Base-by-base conservation (phyloP, 2,329 filamentous ascomycete genomes). In the Onygena corvina region DNA sequence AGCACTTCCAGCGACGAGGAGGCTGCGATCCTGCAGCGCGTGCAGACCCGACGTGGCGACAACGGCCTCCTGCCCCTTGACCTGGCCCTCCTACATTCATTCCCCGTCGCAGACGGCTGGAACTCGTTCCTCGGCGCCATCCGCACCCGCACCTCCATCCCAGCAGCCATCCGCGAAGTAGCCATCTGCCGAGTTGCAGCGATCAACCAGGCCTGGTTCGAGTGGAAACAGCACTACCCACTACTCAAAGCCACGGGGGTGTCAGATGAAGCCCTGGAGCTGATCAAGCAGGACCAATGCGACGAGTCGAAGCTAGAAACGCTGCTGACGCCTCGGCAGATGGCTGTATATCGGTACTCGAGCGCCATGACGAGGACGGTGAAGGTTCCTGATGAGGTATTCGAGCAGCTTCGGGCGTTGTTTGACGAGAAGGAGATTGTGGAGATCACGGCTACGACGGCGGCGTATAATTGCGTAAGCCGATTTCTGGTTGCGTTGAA, bases 361-460 rank as follows among this genome's bases (percentile, higher is more conserved):
- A 86, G 93, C 67, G 84, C 86, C 62, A 93, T 93, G 84, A 94
- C 87, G 46, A 71, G 79, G 55, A 76, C 78, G 38, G 81, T 90
- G 0, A 69, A 74, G 47, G 86, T 94, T 4, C 65, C 70, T 9
- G 82, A 92, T 45, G 75, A 70, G 51, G 76, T 84, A 1, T 90
- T 90, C 67, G 76, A 63, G 25, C 67, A 69, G 56, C 56, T 93
- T 55, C 82, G 75, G 67, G 63, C 55, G 9, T 60, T 74, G 30
- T 88, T 89, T 57, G 72, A 62, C 20, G 83, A 89, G 53, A 73
- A 76, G 59, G 83, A 89, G 67, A 72, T 90, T 46, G 84, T 93
- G 11, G 87, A 93, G 70, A 75, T 92, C 54, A 89, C 84, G 38
- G 79, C 83, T 27, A 89, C 84, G 18, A 76, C 86, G 49, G 84